Evolutionary conservation across 1,284 basidiomycete species (phyloP).

Genomic region (Lentinus polychrous): DNA sequence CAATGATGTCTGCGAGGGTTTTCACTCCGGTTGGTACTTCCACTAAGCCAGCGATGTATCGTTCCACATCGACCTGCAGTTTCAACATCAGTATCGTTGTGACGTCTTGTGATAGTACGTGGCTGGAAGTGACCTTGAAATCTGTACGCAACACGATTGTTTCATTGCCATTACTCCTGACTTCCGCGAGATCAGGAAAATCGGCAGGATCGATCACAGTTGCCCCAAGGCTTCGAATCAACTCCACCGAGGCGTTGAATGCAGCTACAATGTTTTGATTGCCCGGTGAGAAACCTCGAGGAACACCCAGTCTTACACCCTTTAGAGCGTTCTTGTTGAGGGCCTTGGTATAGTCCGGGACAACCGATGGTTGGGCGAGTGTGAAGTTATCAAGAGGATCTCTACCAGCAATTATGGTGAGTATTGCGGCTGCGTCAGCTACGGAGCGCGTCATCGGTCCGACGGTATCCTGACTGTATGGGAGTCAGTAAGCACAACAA

Average conservation of each 20-base stretch:
- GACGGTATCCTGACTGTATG: slow-evolving; percentile 36
- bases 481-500: background rate
- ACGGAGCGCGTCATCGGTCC: slow-evolving; percentile 43
- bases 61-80: slow-evolving; percentile 27
- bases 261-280: slow-evolving; percentile 22
- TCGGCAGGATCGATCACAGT: slow-evolving; percentile 37
- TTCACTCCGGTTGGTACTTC: slow-evolving; percentile 31
- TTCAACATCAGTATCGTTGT: background rate
- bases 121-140: slow-evolving; percentile 30
- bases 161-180: slow-evolving; percentile 26
- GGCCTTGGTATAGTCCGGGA: slow-evolving; percentile 34
- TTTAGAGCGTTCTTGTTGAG: slow-evolving; percentile 27
- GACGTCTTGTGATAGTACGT: background rate
- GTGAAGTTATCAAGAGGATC: slow-evolving; percentile 41
- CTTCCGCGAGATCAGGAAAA: slow-evolving; percentile 29
- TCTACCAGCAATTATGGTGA: slow-evolving; percentile 37
- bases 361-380: slow-evolving; percentile 29
- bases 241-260: slow-evolving; percentile 33
- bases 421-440: slow-evolving; percentile 36
- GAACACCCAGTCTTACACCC: slow-evolving; percentile 37
- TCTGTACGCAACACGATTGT: slow-evolving; percentile 30
- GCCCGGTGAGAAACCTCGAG: slow-evolving; percentile 22
- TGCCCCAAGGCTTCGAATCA: slow-evolving; percentile 31
- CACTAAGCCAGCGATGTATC: slow-evolving; percentile 27
- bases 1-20: slow-evolving; percentile 34